Conservation (phyloP, 2,329 filamentous ascomycete genomes). For the Malbranchea cinnamomea region DNA sequence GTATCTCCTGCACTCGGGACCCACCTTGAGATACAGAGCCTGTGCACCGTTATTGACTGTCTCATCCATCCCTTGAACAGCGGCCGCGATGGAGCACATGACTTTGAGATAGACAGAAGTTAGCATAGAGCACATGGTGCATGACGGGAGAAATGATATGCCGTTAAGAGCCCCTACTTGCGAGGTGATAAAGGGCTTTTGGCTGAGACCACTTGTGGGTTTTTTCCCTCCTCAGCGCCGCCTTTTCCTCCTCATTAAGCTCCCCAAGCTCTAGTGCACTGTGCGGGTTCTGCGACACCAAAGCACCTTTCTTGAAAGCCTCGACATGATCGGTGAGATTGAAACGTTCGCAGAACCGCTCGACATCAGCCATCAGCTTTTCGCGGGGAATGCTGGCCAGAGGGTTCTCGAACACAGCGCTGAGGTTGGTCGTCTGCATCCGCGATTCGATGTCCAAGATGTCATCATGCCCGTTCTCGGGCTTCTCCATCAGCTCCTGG, state of each 20-base stretch:
- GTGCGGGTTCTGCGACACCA: constrained; percentile 37
- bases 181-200: constrained; percentile 33
- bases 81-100: constrained; percentile 39
- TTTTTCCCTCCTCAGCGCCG: constrained; percentile 28
- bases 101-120: constrained; percentile 14
- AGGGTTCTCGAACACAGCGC: constrained; percentile 36
- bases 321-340: constrained; percentile 35
- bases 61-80: constrained; percentile 39
- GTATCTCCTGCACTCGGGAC: background rate
- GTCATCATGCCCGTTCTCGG: constrained; percentile 1
- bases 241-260: constrained; percentile 30
- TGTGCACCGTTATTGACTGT: constrained; percentile 35
- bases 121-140: too few species aligned
- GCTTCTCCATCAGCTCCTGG: background rate
- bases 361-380: constrained; percentile 39
- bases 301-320: constrained; percentile 36
- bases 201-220: constrained; percentile 38
- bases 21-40: constrained; percentile 20
- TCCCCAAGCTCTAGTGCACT: constrained; percentile 34
- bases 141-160: too few species aligned
- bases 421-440: constrained; percentile 14
- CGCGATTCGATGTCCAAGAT: constrained; percentile 16
- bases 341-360: constrained; percentile 37
- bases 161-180: constrained; percentile 18
- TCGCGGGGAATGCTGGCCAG: constrained; percentile 38